Base-by-base conservation (phyloP, 306 rosid genomes). In the Trifolium fragiferum region DNA sequence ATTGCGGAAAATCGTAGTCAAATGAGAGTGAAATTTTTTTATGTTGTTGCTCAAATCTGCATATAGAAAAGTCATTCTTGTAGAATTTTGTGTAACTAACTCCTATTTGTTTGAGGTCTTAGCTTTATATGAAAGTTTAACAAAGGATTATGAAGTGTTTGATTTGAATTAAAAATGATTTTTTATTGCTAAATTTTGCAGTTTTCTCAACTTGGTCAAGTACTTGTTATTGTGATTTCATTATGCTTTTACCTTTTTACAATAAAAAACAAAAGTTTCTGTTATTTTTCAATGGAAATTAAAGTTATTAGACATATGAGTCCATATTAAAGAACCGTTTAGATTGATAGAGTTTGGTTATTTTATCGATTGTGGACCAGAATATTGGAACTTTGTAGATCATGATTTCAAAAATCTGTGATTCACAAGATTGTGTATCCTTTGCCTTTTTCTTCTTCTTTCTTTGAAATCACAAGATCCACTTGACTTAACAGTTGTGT, bases 391-490 rank as follows among this genome's bases (percentile, higher is more conserved):
- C 84, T 82, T 84, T 72, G 82, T 76, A 71, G 87, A 83, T 83
- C 83, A 44, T 46, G 66, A 79, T 66, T 80, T 79, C 10, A 74
- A 55, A 82, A 76, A 58, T 87, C 97, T 85, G 92, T 94, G 99
- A 89, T 80, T 90, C 99, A 91, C 90, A 87, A 74, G 96, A 78
- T 85, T 79, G 73, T 76, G 86, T 70, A 78, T 25, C 55, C 74
- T 75, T 78, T 81, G 11, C 49, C 47, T 50, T 67, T 46, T 66
- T 27, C 11, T 33, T n/a, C 55, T 23, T 73, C 21, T 69, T 49
- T n/a, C 32, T 67, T 21, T 18, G 49, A 70, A 86, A 72, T 94
- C 99, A 94, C 90, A 87, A 80, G 97, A 81, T 84, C 71, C 76
- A 82, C 84, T 81, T 85, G 92, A 85, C 86, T 73, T 66, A 86